These are phyloP conservation scores for Phytophthora tentaculata DNA, from an alignment of 352 stramenopile genomes.

Conservation along the genomic window DNA sequence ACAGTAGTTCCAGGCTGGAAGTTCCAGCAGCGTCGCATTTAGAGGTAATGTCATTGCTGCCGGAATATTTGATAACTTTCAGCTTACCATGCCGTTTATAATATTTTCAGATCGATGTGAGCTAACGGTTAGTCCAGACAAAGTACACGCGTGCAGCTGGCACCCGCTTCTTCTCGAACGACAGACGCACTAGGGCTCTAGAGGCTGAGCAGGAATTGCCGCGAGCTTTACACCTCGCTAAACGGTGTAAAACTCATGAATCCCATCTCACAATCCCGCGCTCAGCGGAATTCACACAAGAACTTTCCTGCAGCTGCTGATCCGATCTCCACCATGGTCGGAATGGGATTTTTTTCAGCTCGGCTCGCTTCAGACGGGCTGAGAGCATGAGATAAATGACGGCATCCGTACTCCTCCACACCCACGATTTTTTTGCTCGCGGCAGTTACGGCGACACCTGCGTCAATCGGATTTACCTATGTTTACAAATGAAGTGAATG, in stretches of 20 bases:
- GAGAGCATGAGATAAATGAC: not conserved
- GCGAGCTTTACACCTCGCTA: too few species aligned
- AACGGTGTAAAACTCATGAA: too few species aligned
- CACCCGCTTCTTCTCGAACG: not conserved
- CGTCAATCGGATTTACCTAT: not conserved
- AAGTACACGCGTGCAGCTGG: conserved; percentile 5
- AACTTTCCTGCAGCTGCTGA: too few species aligned
- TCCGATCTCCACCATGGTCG: too few species aligned
- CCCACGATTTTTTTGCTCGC: conserved; percentile 3
- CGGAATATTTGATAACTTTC: not conserved
- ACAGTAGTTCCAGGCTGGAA: too few species aligned
- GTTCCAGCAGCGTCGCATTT: not conserved
- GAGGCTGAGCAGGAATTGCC: too few species aligned
- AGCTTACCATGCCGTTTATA: not conserved
- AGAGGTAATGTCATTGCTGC: not conserved
- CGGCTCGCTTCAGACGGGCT: not conserved
- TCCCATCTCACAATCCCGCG: too few species aligned
- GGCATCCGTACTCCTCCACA: conserved; percentile 6
- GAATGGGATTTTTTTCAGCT: too few species aligned
- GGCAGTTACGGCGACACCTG: not conserved
- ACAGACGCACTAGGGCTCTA: too few species aligned
- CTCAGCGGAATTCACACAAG: too few species aligned
- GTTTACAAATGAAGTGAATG: too few species aligned
- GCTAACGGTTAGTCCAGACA: not conserved
- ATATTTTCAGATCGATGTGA: not conserved